Percentiles rank a stretch among this genome's conserved stretches.
phyloP scores from a whole-genome alignment of 2,329 filamentous ascomycete genomes.

The Microcyclosporella mali region DNA sequence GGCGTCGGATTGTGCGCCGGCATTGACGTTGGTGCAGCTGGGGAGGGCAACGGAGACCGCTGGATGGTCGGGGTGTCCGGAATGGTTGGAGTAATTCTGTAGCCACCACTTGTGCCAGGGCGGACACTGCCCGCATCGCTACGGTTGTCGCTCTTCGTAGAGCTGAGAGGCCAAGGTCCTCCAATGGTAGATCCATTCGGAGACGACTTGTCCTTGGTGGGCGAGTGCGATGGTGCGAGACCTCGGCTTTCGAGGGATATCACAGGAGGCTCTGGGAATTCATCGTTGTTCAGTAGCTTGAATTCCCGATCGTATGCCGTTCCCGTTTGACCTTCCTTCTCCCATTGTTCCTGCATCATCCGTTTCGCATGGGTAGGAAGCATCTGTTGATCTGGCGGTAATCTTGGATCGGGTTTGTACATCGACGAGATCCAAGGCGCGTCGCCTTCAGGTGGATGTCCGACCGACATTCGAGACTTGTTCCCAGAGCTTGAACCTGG shows the following conservation, averaged over 20 bases:
- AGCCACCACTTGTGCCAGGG: slow-evolving; percentile 41
- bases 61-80: slow-evolving; percentile 20
- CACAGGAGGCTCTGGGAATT: slow-evolving; percentile 41
- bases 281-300: slow-evolving; percentile 66
- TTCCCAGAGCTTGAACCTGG: slow-evolving; percentile 23
- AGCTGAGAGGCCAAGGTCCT: slow-evolving; percentile 25
- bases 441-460: slow-evolving; percentile 80
- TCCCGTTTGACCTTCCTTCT: slow-evolving; percentile 80
- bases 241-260: slow-evolving; percentile 6
- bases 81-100: slow-evolving; percentile 44
- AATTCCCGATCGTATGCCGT: slow-evolving; percentile 84
- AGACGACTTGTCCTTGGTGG: slow-evolving; percentile 8
- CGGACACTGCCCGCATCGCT: slow-evolving; percentile 23
- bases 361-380: slow-evolving; percentile 88
- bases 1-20: slow-evolving; percentile 38
- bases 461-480: slow-evolving; percentile 49
- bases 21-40: slow-evolving; percentile 16
- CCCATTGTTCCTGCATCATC: slow-evolving; percentile 92
- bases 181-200: slow-evolving; percentile 13
- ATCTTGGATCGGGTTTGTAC: slow-evolving; percentile 89
- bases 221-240: slow-evolving; percentile 3
- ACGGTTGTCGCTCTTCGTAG: slow-evolving; percentile 20
- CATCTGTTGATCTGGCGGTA: slow-evolving; percentile 92
- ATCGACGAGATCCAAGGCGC: slow-evolving; percentile 92
- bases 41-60: slow-evolving; percentile 12